Conservation (phyloP, 129 eudicot species). For the Dittrichia graveolens region DNA sequence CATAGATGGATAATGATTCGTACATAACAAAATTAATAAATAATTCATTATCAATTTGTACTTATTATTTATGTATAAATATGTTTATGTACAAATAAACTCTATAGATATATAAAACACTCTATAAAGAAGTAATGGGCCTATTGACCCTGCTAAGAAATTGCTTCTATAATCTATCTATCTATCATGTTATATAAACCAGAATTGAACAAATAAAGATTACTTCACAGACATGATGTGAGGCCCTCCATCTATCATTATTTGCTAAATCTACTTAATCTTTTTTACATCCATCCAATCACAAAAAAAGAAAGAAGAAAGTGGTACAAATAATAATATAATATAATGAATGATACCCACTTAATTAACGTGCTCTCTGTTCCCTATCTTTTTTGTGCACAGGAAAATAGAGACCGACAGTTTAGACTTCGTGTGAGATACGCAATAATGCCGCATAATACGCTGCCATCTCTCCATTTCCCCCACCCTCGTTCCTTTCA, state of each 20-base stretch:
- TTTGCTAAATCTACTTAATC: background rate
- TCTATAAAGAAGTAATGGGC: no score
- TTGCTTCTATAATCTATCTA: no score
- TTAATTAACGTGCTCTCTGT: conserved; percentile 27
- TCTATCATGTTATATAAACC: background rate
- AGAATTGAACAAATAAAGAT: no score
- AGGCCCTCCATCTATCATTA: background rate
- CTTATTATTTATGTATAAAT: no score
- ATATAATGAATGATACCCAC: conserved; percentile 2
- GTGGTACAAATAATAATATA: conserved; percentile 16
- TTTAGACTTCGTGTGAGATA: conserved; percentile 31
- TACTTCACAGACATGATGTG: background rate
- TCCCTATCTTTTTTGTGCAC: background rate
- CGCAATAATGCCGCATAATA: conserved; percentile 31
- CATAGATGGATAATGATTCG: no score
- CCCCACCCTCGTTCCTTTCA: background rate
- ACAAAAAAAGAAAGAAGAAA: background rate
- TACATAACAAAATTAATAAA: no score
- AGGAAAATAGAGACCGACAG: conserved; percentile 22
- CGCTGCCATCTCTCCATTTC: conserved; percentile 13
- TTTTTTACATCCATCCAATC: background rate
- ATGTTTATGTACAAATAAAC: no score
- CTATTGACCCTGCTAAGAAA: no score
- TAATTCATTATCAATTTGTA: no score
- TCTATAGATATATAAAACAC: no score